phyloP scores from a whole-genome alignment of 1,284 basidiomycete genomes.

The Apiotrichum gracile region DNA sequence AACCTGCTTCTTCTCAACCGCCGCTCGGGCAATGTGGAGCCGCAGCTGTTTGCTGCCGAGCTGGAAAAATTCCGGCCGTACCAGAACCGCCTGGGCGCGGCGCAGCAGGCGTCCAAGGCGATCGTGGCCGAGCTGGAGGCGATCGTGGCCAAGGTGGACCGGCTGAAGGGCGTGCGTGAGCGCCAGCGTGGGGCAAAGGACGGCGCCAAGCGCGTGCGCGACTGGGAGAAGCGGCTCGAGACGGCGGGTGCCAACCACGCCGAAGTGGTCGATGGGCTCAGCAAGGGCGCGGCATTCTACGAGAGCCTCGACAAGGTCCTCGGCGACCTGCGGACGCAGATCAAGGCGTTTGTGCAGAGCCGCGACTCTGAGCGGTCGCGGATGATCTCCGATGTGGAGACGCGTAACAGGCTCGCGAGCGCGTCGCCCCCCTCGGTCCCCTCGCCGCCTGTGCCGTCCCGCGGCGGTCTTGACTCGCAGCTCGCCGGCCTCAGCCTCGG shows the following conservation, averaged over 20 bases:
- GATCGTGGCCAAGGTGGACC: conserved; percentile 65
- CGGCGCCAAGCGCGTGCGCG: conserved; percentile 61
- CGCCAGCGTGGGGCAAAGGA: conserved; percentile 71
- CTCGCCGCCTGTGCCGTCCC: conserved; percentile 16
- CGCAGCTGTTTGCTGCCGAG: conserved; percentile 82
- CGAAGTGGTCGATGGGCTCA: conserved; percentile 77
- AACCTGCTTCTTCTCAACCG: conserved; percentile 88
- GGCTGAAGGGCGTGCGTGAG: conserved; percentile 65
- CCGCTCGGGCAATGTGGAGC: conserved; percentile 75
- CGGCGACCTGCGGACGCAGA: conserved; percentile 57
- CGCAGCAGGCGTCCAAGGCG: conserved; percentile 68
- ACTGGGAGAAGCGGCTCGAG: conserved; percentile 64
- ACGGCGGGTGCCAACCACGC: conserved; percentile 73
- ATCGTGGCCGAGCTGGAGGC: conserved; percentile 65
- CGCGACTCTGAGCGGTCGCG: conserved; percentile 67
- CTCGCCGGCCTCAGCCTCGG: conserved; percentile 24
- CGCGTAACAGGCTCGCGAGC: conserved; percentile 42
- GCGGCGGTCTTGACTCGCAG: conserved; percentile 26
- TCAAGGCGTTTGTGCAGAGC: conserved; percentile 58
- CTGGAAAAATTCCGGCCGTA: conserved; percentile 93
- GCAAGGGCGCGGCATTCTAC: conserved; percentile 85
- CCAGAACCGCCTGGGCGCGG: conserved; percentile 70
- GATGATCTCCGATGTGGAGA: conserved; percentile 64
- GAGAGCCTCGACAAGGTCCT: conserved; percentile 68
- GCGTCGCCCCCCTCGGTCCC: conserved; percentile 9